Evolutionary conservation across 106 monocot species (phyloP).

Genomic region (Dactylorhiza incarnata): DNA sequence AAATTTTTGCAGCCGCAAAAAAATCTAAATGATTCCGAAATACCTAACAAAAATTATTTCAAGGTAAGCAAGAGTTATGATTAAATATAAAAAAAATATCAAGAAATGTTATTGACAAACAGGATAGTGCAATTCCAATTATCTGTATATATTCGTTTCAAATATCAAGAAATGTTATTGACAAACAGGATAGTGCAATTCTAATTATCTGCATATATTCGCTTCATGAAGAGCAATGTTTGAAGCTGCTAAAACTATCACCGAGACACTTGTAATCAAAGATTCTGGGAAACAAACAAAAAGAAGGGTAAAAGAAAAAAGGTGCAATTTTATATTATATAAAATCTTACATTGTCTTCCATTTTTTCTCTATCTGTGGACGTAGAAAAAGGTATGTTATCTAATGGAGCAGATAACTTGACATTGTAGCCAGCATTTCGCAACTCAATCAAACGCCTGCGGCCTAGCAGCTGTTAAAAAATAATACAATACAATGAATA

Average conservation of each 20-base stretch:
- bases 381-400: slow-evolving; percentile 79
- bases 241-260: background rate
- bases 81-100: background rate
- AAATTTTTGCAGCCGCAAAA: slow-evolving; percentile 95
- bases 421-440: slow-evolving; percentile 76
- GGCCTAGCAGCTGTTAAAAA: slow-evolving; percentile 67
- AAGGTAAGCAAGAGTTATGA: background rate
- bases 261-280: background rate
- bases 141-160: background rate
- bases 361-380: slow-evolving; percentile 66
- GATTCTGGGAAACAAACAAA: background rate
- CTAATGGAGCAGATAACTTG: slow-evolving; percentile 83
- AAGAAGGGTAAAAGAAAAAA: background rate
- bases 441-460: slow-evolving; percentile 79
- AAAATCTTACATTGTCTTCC: slow-evolving; percentile 76
- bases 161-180: background rate
- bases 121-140: background rate
- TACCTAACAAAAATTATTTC: slow-evolving; percentile 36
- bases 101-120: background rate
- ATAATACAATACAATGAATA: slow-evolving; percentile 1
- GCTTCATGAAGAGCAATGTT: background rate
- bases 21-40: slow-evolving; percentile 93
- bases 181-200: background rate
- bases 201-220: background rate
- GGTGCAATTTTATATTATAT: background rate